Percentiles rank a stretch among this genome's conserved stretches.
phyloP scores from a whole-genome alignment of 208 protist species.

The Wallacemonas rigidus region DNA sequence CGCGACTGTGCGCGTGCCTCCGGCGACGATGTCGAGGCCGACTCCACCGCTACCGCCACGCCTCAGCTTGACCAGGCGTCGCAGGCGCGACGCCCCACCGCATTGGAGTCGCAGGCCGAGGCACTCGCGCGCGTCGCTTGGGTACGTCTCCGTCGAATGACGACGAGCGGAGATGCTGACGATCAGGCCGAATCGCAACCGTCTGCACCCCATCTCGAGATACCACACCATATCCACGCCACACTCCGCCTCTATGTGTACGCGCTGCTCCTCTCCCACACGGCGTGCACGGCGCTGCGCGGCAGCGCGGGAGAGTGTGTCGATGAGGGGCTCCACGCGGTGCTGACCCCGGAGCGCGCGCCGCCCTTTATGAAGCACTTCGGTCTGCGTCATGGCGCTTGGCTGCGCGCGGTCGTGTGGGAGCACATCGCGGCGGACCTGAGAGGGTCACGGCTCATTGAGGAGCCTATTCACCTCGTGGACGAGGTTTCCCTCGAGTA shows the following conservation, averaged over 20 bases:
- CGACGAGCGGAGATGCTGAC: too few relatives aligned
- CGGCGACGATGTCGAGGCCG: not conserved
- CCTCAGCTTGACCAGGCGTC: too few relatives aligned
- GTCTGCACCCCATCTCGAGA: not conserved
- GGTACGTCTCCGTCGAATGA: not conserved
- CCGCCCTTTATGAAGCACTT: slow-evolving; percentile 47
- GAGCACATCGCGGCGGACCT: not conserved
- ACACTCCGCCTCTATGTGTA: slow-evolving; percentile 48
- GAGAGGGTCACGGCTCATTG: not conserved
- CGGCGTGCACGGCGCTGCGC: not conserved
- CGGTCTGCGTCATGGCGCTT: slow-evolving; percentile 27
- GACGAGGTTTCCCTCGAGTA: slow-evolving; percentile 27
- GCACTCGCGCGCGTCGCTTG: not conserved
- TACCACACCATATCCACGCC: slow-evolving; percentile 19
- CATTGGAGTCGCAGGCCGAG: not conserved
- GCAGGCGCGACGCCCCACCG: not conserved
- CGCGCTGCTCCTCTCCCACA: slow-evolving; percentile 24
- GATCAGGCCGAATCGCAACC: too few relatives aligned
- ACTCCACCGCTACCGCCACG: not conserved
- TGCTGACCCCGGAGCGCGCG: slow-evolving; percentile 57
- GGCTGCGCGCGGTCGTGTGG: slow-evolving; percentile 15
- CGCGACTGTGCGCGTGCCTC: not conserved
- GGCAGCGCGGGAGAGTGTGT: not conserved
- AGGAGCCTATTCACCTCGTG: slow-evolving; percentile 28
- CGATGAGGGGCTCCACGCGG: slow-evolving; percentile 29